Evolutionary conservation across 2,329 filamentous ascomycete genomes (phyloP).

Genomic region (Botrytis pseudocinerea): DNA sequence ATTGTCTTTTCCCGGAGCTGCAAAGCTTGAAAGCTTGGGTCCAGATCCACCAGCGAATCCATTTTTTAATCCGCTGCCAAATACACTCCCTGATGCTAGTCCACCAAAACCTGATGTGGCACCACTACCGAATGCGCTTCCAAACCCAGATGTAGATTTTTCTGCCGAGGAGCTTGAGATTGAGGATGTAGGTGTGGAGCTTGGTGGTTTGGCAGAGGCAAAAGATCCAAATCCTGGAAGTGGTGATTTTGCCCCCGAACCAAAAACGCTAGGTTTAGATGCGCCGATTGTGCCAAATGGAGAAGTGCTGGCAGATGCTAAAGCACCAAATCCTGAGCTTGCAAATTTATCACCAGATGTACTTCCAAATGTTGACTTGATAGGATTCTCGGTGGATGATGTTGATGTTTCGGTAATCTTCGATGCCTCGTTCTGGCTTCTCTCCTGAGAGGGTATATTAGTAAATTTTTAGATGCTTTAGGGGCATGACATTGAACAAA

Average conservation of each 20-base stretch:
- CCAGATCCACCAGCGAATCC: constrained; percentile 44
- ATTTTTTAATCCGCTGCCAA: constrained; percentile 45
- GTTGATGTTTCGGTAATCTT: constrained; percentile 22
- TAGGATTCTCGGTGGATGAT: constrained; percentile 25
- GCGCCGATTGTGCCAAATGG: constrained; percentile 61
- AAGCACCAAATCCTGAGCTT: constrained; percentile 66
- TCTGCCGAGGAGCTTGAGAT: constrained; percentile 43
- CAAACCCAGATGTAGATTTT: constrained; percentile 40
- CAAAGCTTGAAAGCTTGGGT: constrained; percentile 66
- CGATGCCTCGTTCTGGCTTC: constrained; percentile 15
- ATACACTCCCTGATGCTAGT: constrained; percentile 45
- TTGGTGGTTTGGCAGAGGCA: constrained; percentile 41
- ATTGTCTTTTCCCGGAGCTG: constrained; percentile 55
- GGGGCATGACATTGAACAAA: neutral
- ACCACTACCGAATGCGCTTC: constrained; percentile 37
- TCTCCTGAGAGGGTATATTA: constrained; percentile 25
- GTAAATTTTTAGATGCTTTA: neutral
- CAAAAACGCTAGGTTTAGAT: constrained; percentile 53
- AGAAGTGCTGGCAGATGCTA: constrained; percentile 61
- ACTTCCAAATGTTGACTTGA: constrained; percentile 30
- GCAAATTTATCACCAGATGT: constrained; percentile 52
- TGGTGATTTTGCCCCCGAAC: constrained; percentile 40
- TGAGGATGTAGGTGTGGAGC: constrained; percentile 32
- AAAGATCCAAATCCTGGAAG: constrained; percentile 51
- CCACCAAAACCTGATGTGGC: constrained; percentile 39